A percentile compares a stretch with the other conserved stretches of the same genome.
These are phyloP conservation scores for Cladophialophora psammophila DNA, from an alignment of 2,329 filamentous ascomycete species.

Conservation along the genomic window DNA sequence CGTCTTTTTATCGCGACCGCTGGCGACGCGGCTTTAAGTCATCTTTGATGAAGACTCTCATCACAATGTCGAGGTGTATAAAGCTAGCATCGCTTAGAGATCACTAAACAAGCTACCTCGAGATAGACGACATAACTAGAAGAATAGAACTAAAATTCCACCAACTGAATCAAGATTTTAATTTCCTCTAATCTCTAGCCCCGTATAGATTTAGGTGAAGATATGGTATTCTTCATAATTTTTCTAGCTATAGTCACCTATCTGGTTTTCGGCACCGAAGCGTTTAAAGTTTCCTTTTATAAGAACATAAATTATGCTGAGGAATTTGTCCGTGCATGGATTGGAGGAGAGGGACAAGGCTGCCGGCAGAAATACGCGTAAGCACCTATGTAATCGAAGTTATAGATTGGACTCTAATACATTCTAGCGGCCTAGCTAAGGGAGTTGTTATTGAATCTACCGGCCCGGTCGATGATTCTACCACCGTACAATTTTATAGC, in stretches of 20 bases:
- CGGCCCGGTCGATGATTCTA: constrained; percentile 5
- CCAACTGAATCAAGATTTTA: neutral
- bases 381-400: neutral
- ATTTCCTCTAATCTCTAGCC: neutral
- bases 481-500: constrained; percentile 4
- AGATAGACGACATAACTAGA: neutral
- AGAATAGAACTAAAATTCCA: neutral
- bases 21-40: neutral
- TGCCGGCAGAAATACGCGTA: constrained; percentile 12
- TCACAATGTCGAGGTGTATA: constrained; percentile 1
- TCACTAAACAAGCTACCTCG: neutral
- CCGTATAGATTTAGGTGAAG: neutral
- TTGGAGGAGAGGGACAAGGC: constrained; percentile 10
- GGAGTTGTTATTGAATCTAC: constrained; percentile 11
- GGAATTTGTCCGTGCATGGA: constrained; percentile 5
- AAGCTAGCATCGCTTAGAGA: neutral
- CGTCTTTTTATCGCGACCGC: constrained; percentile 5
- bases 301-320: constrained; percentile 10
- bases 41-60: neutral
- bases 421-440: constrained; percentile 6
- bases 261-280: constrained; percentile 5
- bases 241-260: neutral
- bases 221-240: neutral
- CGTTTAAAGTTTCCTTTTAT: constrained; percentile 13
- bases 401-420: neutral